These are phyloP conservation scores for Pichia sp. DNA, from an alignment of 1,139 yeast species.

Conservation along the genomic window DNA sequence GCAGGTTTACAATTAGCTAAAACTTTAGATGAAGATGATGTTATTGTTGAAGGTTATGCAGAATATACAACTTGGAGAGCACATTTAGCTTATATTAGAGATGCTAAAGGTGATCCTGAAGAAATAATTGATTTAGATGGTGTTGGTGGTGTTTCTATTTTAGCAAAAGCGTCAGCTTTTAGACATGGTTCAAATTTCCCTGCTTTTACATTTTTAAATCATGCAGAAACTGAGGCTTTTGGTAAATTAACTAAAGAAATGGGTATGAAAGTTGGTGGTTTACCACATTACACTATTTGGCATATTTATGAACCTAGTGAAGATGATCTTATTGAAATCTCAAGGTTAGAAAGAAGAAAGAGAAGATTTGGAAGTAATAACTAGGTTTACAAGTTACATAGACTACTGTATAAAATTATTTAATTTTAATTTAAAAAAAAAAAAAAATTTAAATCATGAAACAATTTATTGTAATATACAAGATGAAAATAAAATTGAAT, in stretches of 20 bases:
- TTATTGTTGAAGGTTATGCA: constrained; percentile 86
- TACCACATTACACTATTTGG: constrained; percentile 86
- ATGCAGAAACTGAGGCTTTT: constrained; percentile 88
- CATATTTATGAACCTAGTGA: constrained; percentile 85
- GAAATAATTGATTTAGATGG: constrained; percentile 76
- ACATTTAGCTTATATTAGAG: constrained; percentile 70
- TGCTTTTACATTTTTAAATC: constrained; percentile 79
- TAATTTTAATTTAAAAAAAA: too few relatives aligned
- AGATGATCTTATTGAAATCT: constrained; percentile 75
- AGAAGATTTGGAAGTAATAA: constrained; percentile 31
- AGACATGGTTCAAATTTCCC: constrained; percentile 81
- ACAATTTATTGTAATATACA: too few relatives aligned
- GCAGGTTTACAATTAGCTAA: constrained; percentile 63
- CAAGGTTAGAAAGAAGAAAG: constrained; percentile 63
- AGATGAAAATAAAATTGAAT: too few relatives aligned
- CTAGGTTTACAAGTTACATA: not conserved
- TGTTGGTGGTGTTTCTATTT: constrained; percentile 83
- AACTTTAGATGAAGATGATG: constrained; percentile 71
- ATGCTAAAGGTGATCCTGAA: constrained; percentile 54
- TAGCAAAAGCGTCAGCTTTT: constrained; percentile 74
- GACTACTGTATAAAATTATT: too few relatives aligned
- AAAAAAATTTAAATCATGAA: too few relatives aligned
- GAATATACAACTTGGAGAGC: constrained; percentile 88
- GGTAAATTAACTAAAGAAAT: constrained; percentile 76
- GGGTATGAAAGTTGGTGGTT: constrained; percentile 77